Conservation (phyloP, 306 rosid genomes). For the Lotus japonicus region DNA sequence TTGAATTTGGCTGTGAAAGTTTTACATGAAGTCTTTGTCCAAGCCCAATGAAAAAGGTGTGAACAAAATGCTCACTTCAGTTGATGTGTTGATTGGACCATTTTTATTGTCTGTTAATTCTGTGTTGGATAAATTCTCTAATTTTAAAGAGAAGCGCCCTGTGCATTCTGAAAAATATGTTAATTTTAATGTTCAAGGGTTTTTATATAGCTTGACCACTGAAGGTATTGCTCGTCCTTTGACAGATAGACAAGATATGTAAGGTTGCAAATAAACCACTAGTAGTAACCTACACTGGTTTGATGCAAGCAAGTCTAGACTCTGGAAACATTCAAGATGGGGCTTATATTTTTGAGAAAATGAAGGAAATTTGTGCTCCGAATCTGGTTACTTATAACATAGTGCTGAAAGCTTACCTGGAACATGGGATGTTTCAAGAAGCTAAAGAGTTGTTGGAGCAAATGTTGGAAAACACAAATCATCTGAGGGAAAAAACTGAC, state of each 20-base stretch:
- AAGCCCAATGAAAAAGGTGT: neutral
- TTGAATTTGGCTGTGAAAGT: neutral
- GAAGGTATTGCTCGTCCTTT: constrained; percentile 17
- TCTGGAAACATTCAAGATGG: constrained; percentile 58
- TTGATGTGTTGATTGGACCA: constrained; percentile 5
- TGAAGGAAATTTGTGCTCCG: constrained; percentile 74
- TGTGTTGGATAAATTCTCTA: neutral
- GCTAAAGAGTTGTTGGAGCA: constrained; percentile 58
- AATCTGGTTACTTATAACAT: constrained; percentile 85
- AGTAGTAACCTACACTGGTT: constrained; percentile 91
- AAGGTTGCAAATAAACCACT: constrained; percentile 92
- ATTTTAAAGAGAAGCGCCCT: neutral
- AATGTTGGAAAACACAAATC: constrained; percentile 48
- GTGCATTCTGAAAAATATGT: neutral
- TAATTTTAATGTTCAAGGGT: neutral
- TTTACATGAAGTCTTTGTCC: neutral
- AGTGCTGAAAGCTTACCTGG: constrained; percentile 71
- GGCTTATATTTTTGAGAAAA: constrained; percentile 61
- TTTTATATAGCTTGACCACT: constrained; percentile 16
- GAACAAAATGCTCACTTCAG: constrained; percentile 4
- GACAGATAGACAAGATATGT: constrained; percentile 85
- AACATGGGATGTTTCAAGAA: constrained; percentile 68
- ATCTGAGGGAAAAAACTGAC: constrained; percentile 32
- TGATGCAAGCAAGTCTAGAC: constrained; percentile 82
- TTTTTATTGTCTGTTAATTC: neutral